phyloP scores from a whole-genome alignment of 345 rosid species.

The Dipteronia dyeriana region DNA sequence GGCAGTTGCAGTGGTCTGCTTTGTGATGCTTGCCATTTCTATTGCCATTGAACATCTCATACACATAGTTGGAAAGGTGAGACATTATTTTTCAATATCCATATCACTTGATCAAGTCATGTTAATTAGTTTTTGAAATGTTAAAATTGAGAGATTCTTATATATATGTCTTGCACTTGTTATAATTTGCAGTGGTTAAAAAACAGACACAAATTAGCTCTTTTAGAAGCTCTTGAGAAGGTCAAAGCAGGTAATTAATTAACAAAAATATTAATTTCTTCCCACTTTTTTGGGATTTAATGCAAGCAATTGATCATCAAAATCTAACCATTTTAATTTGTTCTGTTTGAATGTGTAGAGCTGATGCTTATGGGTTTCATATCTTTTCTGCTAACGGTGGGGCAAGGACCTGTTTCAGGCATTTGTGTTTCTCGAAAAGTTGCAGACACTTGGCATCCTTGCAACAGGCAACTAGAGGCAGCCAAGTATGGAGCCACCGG shows the following conservation, averaged over 20 bases:
- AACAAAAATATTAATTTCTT: neutral
- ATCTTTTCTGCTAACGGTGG: constrained; percentile 61
- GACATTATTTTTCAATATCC: neutral
- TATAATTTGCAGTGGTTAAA: constrained; percentile 55
- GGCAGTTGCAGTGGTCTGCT: constrained; percentile 88
- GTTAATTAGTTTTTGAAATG: neutral
- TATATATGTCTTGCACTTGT: neutral
- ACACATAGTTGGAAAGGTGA: constrained; percentile 61
- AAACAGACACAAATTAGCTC: constrained; percentile 60
- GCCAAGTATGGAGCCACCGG: too few species aligned
- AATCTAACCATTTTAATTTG: constrained; percentile 3
- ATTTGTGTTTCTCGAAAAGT: constrained; percentile 48
- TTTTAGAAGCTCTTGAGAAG: constrained; percentile 85
- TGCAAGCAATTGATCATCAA: neutral
- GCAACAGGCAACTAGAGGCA: constrained; percentile 15
- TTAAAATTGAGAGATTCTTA: neutral
- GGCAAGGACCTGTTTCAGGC: constrained; percentile 42
- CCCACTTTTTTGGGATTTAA: neutral
- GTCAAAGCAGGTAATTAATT: constrained; percentile 58
- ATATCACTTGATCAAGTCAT: too few species aligned
- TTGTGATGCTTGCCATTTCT: constrained; percentile 66
- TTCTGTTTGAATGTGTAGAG: constrained; percentile 40
- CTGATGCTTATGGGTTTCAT: constrained; percentile 79
- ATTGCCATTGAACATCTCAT: constrained; percentile 66
- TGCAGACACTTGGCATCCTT: constrained; percentile 75